Base-by-base conservation (phyloP, 1,139 yeast species). In the Candida smagusa region DNA sequence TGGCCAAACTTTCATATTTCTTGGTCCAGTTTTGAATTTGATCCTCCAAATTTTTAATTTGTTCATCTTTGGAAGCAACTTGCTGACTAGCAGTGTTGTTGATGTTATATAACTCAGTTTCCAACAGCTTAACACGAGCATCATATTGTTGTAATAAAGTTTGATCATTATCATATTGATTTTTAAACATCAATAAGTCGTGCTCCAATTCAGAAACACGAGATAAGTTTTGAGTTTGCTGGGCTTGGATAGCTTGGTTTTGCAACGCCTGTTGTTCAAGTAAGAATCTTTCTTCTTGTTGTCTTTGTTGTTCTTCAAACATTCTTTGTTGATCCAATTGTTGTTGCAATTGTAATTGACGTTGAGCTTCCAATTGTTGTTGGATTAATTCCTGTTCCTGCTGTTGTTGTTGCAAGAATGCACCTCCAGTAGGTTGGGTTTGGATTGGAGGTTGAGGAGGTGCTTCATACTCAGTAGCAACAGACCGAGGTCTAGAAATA, bases 1-100 rank as follows among this genome's bases (percentile, higher is more conserved):
- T 87, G 4, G 97, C 97, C 48, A 90, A 72, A 0, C 95, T 79
- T 55, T 89, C 96, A 59, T 90, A 90, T 62, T 90, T 90, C 41
- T 77, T 79, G 43, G 87, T 81, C 96, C 96, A 89, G 44, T 80
- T 75, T 28, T 65, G 68, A 33, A 85, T 74, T 60, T 88, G 96
- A 38, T 86, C 94, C 53, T 85, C 90, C 40, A 86, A 60, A 40
- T 77, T 74, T 33, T 66, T 72, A 38, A 85, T 68, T 53, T 83
- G 82, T 43, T 86, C 95, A 50, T 86, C 89, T 53, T 86, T 88
- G 6, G 90, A 74, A 6, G 81, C 81, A 35, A 87, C 62, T 58
- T 88, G 96, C 55, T 82, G 84, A 26, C 80, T 73, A 0, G 90
- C 84, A 36, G 85, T 80, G 45, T 76, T 70, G 41, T 81, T 77